phyloP scores from a whole-genome alignment of 805 yeast species.

The Lipomyces spencermartinsiae region DNA sequence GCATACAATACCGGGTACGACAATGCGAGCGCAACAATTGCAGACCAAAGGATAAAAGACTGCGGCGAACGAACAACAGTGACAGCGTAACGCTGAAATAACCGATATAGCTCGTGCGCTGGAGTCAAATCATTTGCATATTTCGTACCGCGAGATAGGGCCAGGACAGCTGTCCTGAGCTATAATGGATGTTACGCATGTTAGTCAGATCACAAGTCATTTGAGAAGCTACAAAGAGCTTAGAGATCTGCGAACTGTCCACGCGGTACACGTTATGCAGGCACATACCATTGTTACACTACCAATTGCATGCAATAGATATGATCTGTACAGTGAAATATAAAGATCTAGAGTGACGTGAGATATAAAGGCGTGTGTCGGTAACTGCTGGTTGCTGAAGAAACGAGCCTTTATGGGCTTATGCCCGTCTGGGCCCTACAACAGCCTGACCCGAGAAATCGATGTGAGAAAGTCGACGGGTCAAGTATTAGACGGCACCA shows the following conservation, averaged over 20 bases:
- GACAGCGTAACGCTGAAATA: conserved; percentile 36
- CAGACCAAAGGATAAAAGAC: conserved; percentile 57
- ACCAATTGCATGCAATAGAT: conserved; percentile 2
- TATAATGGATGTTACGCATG: background rate
- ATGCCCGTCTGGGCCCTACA: too few relatives aligned
- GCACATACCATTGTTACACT: background rate
- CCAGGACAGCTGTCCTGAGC: conserved; percentile 38
- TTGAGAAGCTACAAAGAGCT: background rate
- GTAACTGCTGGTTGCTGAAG: too few relatives aligned
- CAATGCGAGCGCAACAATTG: conserved; percentile 54
- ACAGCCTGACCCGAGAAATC: too few relatives aligned
- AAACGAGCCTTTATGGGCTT: too few relatives aligned
- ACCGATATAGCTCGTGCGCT: conserved; percentile 16
- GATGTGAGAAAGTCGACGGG: too few relatives aligned
- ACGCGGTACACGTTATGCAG: background rate
- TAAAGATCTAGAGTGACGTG: too few relatives aligned
- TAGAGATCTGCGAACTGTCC: background rate
- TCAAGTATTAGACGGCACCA: too few relatives aligned
- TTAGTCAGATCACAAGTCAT: background rate
- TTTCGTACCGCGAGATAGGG: conserved; percentile 32
- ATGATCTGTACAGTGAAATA: too few relatives aligned
- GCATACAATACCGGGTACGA: conserved; percentile 58
- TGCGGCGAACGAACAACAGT: conserved; percentile 51
- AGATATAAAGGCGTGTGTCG: too few relatives aligned
- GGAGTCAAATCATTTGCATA: conserved; percentile 33